phyloP scores from a whole-genome alignment of 768 basidiomycete genomes.

The Suillus subluteus region DNA sequence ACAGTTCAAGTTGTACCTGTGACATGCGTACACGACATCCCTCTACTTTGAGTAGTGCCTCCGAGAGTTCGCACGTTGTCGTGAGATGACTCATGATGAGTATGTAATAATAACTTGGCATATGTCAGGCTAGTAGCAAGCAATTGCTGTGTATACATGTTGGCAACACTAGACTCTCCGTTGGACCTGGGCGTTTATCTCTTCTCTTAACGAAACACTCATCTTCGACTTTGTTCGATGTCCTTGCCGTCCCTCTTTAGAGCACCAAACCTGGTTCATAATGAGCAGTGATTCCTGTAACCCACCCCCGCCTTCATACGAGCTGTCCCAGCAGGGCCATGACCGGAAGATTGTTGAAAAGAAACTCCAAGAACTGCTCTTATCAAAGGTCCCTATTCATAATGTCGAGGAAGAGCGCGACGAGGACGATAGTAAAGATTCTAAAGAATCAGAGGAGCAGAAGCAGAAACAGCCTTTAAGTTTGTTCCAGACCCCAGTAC shows the following conservation, averaged over 20 bases:
- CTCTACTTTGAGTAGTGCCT: neutral
- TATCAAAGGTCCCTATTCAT: constrained; percentile 19
- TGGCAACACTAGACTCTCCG: neutral
- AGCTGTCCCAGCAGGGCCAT: constrained; percentile 42
- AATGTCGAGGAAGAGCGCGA: constrained; percentile 24
- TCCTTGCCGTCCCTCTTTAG: constrained; percentile 2
- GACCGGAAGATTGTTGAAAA: constrained; percentile 53
- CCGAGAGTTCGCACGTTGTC: neutral
- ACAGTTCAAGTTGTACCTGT: neutral
- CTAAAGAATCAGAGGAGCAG: constrained; percentile 8
- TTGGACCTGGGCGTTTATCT: constrained; percentile 6
- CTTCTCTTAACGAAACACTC: constrained; percentile 9
- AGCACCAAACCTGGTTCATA: constrained; percentile 1
- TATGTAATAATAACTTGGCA: neutral
- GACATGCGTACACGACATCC: neutral
- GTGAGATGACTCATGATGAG: too few relatives aligned
- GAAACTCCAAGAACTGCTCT: constrained; percentile 14
- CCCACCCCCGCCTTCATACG: constrained; percentile 47
- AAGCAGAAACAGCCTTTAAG: constrained; percentile 11
- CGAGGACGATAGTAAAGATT: constrained; percentile 19
- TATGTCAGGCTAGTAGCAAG: neutral
- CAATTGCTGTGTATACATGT: constrained; percentile 3
- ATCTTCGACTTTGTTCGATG: constrained; percentile 10
- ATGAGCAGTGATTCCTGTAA: constrained; percentile 30
- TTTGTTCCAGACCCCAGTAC: constrained; percentile 4